Conservation (phyloP, 1,284 basidiomycete genomes). For the Paramarasmius palmivorus region DNA sequence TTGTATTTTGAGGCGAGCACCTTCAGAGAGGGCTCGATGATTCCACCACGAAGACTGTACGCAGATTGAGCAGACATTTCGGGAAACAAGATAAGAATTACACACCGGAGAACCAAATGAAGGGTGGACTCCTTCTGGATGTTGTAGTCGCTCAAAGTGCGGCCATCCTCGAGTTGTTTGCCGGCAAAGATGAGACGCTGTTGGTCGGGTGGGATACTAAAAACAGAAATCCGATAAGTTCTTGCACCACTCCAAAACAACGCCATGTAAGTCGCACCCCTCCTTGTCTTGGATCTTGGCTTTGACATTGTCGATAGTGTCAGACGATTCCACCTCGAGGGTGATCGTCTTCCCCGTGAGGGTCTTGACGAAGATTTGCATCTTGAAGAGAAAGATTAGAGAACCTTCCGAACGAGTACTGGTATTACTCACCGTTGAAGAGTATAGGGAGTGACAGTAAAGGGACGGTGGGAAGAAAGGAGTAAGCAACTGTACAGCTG, state of each 20-base stretch:
- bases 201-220: conserved; percentile 88
- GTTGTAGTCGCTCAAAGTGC: conserved; percentile 94
- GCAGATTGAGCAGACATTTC: not conserved
- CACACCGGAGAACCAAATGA: conserved; percentile 92
- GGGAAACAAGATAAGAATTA: conserved; percentile 9
- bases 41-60: conserved; percentile 91
- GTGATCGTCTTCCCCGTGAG: conserved; percentile 99
- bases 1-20: conserved; percentile 97
- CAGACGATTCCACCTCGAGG: conserved; percentile 95
- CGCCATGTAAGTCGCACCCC: conserved; percentile 54
- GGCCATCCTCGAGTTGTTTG: conserved; percentile 96
- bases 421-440: not conserved
- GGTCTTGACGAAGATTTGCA: conserved; percentile 96
- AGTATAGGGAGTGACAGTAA: not conserved
- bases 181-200: conserved; percentile 94
- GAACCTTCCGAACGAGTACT: not conserved
- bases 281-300: conserved; percentile 93
- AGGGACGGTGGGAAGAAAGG: too few relatives aligned
- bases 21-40: conserved; percentile 99
- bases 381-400: conserved; percentile 35
- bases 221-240: not conserved
- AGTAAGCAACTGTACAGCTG: too few relatives aligned
- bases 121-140: conserved; percentile 99
- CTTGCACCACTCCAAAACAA: not conserved
- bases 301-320: conserved; percentile 95